A percentile compares a stretch with the other conserved stretches of the same genome.
These are phyloP conservation scores for Arachis stenosperma DNA, from an alignment of 306 rosid species.

Conservation along the genomic window DNA sequence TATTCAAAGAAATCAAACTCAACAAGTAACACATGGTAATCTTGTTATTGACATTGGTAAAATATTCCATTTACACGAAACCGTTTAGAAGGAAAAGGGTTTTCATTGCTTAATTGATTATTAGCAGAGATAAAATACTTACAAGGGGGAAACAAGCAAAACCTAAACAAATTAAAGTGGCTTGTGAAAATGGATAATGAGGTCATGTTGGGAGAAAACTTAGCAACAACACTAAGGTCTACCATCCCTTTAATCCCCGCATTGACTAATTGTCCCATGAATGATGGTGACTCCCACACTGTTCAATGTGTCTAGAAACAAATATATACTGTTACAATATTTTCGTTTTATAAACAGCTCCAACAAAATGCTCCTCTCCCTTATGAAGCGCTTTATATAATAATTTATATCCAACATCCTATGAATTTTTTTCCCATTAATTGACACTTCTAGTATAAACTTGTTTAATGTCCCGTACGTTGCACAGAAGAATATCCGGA, in stretches of 20 bases:
- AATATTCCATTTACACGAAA: constrained; percentile 44
- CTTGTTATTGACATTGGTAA: constrained; percentile 27
- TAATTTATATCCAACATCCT: not conserved
- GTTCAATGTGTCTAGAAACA: constrained; percentile 37
- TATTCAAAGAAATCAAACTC: constrained; percentile 34
- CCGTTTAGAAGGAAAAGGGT: not conserved
- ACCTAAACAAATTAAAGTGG: not conserved
- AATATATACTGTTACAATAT: not conserved
- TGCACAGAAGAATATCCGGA: too few relatives aligned
- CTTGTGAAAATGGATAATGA: constrained; percentile 54
- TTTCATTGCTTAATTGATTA: not conserved
- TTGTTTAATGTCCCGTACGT: not conserved
- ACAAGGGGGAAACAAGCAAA: not conserved
- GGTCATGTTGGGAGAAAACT: constrained; percentile 51
- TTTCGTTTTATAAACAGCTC: not conserved
- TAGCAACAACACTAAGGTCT: constrained; percentile 14
- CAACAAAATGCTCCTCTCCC: not conserved
- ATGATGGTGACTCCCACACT: constrained; percentile 25
- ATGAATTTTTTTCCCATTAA: not conserved
- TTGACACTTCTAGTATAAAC: not conserved
- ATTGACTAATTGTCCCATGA: constrained; percentile 46
- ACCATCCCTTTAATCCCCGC: constrained; percentile 49
- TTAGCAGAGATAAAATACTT: constrained; percentile 5
- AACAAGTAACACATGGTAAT: constrained; percentile 30
- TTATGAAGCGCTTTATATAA: not conserved